Evolutionary conservation across 2,329 filamentous ascomycete species (phyloP), one percentile per base, ranked within the genome.

Genomic region (Fusarium sp.): DNA sequence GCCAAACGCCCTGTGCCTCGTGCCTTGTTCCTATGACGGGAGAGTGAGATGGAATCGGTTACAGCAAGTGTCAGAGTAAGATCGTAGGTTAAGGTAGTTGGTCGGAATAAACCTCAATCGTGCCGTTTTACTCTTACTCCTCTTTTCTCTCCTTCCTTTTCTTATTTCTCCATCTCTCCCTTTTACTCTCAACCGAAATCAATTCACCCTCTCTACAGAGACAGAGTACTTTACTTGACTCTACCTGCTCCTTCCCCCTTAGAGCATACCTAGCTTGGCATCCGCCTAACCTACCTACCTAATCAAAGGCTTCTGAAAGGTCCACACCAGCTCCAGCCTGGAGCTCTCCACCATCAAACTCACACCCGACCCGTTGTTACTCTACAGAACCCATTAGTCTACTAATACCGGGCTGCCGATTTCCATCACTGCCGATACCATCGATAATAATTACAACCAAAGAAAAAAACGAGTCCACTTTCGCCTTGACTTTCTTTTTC

Each of bases 311-410:
- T 52, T 65, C 20, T 55, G 41, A 53, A 24, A 75, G 74, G 72
- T 74, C 74, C 74, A 76, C 74, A 72, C 66, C 69, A 76, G 74
- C 74, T 76, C 69, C 69, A 75, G 71, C 49, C 65, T 63, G 44
- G 62, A 72, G 69, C 74, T 76, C 74, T 75, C 74, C 72, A 76
- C 74, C 55, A 59, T 60, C 62, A 64, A 67, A 69, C 69, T 74
- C 63, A n/a, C 24, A n/a, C 34, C 49, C 8, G 49, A 55, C 70
- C 65, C 55, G 64, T 65, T 69, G 71, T 61, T 59, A 66, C 68
- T 75, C 60, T 65, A 46, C 61, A 58, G 49, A 53, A 43, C 24
- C 34, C 49, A 52, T 53, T 52, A 53, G 49, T 53, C 49, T 53
- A 53, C 49, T 53, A 38, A 38, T 38, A 53, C 49, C 47, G 47